Base-by-base conservation (phyloP, 169 alveolate species). In the Plasmodium berghei region DNA sequence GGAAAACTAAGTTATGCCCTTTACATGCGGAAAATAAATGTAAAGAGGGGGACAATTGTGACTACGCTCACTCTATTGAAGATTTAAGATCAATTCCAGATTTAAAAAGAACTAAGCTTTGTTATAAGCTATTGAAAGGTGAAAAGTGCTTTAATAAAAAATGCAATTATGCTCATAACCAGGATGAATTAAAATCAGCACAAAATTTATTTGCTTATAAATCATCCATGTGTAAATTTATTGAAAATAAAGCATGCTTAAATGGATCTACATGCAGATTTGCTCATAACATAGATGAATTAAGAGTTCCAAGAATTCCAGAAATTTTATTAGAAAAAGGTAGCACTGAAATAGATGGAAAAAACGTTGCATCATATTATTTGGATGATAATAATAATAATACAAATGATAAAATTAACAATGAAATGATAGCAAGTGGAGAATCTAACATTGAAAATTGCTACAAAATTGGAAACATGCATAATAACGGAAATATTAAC, bases 91-190 rank as follows among this genome's bases (percentile, higher is more conserved):
- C 87, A 16, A 88, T 87, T 34, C 95, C 95, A 18, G 91, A 93
- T 75, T 87, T 93, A 63, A 56, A 87, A 52, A 90, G 93, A 61
- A 93, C 95, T 22, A 92, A 93, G 26, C 62, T 93, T 66, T 93
- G 95, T 88, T 90, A 89, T 45, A 83, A 83, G 34, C 67, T 88
- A 54, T 74, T 93, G 58, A 93, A 87, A 66, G 88, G 92, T 16
- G 72, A 64, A 46, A 62, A 72, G 34, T 85, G 90, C 42, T 56
- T 89, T 56, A 74, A 86, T 58, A 73, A 67, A 45, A 92, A 89
- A 22, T 93, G 95, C 86, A 92, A 91, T 56, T 93, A 93, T 77
- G 95, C 95, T 18, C 95, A 93, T 61, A 59, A 70, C 85, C 92
- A 64, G 28, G 91, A 73, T 28, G 95, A 93, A 75, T 73, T 93